Base-by-base conservation (phyloP, 116 monocot species). In the Dioscorea cayenensis region DNA sequence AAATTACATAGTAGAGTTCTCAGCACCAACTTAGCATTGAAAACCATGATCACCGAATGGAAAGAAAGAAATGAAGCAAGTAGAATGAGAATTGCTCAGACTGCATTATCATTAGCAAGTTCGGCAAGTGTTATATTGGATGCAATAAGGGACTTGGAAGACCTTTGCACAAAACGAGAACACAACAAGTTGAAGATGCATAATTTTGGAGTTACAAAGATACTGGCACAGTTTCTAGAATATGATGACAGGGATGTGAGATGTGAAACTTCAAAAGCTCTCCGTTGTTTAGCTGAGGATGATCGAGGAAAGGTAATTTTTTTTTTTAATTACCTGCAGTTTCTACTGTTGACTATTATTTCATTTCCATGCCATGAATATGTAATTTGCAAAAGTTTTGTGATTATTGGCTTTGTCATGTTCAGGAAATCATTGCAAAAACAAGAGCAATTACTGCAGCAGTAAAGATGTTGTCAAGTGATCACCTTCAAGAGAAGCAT, bases 301-400 rank as follows among this genome's bases (percentile, higher is more conserved):
- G 77, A 92, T 63, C 69, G 84, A 49, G 92, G 86, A 77, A 88
- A 92, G 92, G 92, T 92, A 58, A 50, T 73, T 14, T 12, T 55
- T 16, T n/a, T 16, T 55, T 25, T 25, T 0, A 25, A 8, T 16
- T 55, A 2, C n/a, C 16, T 5, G 0, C 32, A 12, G 43, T 43
- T 43, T 43, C 43, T 43, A 43, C 43, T 43, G 0, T 43, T 43
- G 7, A 43, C 1, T 43, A 10, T 43, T 12, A 8, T 10, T 43
- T 3, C 43, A 43, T 43, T 43, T 43, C 11, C 1, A 6, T 43
- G 1, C 43, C 43, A 43, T 43, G 7, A 43, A 43, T 43, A 43
- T 43, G 43, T 43, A 43, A 43, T 0, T 12, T 10, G 43, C 43
- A 43, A 43, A 38, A 43, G 12, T 43, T 43, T 55, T 55, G 55